Evolutionary conservation across 1,284 basidiomycete genomes (phyloP).

Genomic region (Rhizoctonia solani): DNA sequence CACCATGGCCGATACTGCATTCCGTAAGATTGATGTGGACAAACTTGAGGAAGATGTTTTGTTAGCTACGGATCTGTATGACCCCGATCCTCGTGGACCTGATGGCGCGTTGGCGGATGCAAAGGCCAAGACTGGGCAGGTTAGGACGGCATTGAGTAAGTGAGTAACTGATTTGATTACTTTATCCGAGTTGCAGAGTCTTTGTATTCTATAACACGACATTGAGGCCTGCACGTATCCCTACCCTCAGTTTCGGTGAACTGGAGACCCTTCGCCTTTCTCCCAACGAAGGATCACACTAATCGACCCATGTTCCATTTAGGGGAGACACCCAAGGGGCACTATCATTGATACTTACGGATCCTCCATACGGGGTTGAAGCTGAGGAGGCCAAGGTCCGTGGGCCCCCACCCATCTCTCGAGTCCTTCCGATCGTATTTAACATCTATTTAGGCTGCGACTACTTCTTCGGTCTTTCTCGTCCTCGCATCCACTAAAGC

Average conservation of each 20-base stretch:
- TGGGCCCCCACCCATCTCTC: slow-evolving; percentile 2
- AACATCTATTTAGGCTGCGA: slow-evolving; percentile 59
- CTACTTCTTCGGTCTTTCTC: slow-evolving; percentile 82
- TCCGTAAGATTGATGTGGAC: slow-evolving; percentile 95
- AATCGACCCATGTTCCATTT: slow-evolving; percentile 19
- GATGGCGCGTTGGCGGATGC: slow-evolving; percentile 75
- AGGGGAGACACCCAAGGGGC: slow-evolving; percentile 79
- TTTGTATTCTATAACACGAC: too few species aligned
- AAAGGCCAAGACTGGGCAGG: slow-evolving; percentile 71
- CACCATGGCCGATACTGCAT: slow-evolving; percentile 69
- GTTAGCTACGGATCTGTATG: slow-evolving; percentile 82
- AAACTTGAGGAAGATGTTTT: slow-evolving; percentile 90
- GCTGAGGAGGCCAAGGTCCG: slow-evolving; percentile 88
- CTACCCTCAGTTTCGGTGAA: too few species aligned
- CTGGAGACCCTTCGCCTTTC: too few species aligned
- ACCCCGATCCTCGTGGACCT: slow-evolving; percentile 81
- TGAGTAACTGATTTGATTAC: slow-evolving; percentile 48
- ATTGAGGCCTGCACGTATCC: too few species aligned
- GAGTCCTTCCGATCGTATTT: background rate
- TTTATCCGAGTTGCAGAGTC: too few species aligned
- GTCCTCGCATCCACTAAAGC: slow-evolving; percentile 95
- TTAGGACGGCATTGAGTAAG: slow-evolving; percentile 75
- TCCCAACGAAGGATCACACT: too few species aligned
- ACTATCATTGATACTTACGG: slow-evolving; percentile 68
- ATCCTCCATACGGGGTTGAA: slow-evolving; percentile 81